Base-by-base conservation (phyloP, 1,284 basidiomycete species). In the Vanrija sp. region DNA sequence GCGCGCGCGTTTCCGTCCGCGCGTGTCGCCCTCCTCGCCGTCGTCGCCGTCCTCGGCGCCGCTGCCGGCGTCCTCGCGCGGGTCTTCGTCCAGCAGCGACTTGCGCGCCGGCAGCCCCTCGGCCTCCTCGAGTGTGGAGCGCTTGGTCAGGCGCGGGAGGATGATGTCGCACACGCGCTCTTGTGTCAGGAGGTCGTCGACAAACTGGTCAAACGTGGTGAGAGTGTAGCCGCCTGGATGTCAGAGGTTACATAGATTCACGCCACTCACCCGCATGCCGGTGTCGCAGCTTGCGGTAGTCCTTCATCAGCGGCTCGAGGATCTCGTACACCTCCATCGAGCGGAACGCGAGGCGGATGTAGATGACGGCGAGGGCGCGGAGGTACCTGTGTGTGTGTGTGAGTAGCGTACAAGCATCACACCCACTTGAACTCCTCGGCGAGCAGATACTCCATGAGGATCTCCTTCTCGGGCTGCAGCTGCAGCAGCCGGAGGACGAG, bases 101-200 rank as follows among this genome's bases (percentile, higher is more conserved):
- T 87, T 85, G 18, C 91, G 80, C 3, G 89, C 86, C 0, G 86
- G 85, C 40, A 99, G 81, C 1, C 96, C 94, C 52, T 91, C 89
- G 21, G 85, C 88, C 67, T 96, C 92, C 78, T 98, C 95, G 15
- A 98, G 79, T 1, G 91, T 86, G 53, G 86, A 83, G 18, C 96
- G 83, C 78, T 88, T 91, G 3, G 86, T 85, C 60, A 98, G 78
- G 43, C 96, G 85, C 6, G 96, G 96, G 47, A 99, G 79, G 65
- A 98, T 98, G 65, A 93, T 89, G 76, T 98, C 95, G 75, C 94
- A 98, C 2, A 94, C 94, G 57, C 94, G 83, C 60, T 98, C 94
- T 72, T 96, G 86, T 1, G 82, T 85, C 23, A 98, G 78, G 6
- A 98, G 81, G 49, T 85, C 81, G 75, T 98, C 87, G 51, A 94